Base-by-base conservation (phyloP, 2,329 filamentous ascomycete genomes). In the Alternaria alternata region DNA sequence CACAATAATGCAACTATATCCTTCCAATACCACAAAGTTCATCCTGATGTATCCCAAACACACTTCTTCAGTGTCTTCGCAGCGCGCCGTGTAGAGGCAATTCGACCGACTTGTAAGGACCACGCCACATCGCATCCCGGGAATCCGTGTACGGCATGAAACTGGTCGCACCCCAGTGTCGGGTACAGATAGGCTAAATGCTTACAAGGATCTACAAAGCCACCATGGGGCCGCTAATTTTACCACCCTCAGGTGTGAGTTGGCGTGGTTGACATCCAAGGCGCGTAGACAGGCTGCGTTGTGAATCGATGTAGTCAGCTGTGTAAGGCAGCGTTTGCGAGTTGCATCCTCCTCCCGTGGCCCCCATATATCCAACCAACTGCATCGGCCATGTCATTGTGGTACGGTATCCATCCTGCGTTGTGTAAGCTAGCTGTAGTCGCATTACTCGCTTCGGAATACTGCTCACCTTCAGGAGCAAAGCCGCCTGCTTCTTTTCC, bases 331-430 rank as follows among this genome's bases (percentile, higher is more conserved):
- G 65, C 56, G 30, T 71, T 67, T 14, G 75, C 75, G 20, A 77
- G 61, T 42, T 75, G 69, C 66, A 73, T 72, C 24, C 75, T 63
- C 47, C 72, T 62, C 3, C 71, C 69, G 65, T 69, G 75, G 8
- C 75, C 75, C 6, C 75, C 75, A 52, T 78, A 78, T 12, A 78
- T 65, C 75, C 75, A 78, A 3, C 71, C 72, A 26, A 74, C 67
- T 12, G 75, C 74, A 57, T 78, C 75, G 5, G 75, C 72, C 72
- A 74, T 75, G 51, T 78, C 72, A 51, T 76, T 68, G 53, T 75
- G 65, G 46, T 77, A 77, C 1, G 75, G 75, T 11, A 42, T 66
- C 75, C 75, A 78, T 57, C 70, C 75, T 77, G 49, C 18, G 18
- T 1, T 28, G 26, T 16, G 28, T 68, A 28, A 67, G 59, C 14